Evolutionary conservation across 306 rosid species (phyloP), one percentile per base, ranked within the genome.

Genomic region (Prinsepia uniflora): DNA sequence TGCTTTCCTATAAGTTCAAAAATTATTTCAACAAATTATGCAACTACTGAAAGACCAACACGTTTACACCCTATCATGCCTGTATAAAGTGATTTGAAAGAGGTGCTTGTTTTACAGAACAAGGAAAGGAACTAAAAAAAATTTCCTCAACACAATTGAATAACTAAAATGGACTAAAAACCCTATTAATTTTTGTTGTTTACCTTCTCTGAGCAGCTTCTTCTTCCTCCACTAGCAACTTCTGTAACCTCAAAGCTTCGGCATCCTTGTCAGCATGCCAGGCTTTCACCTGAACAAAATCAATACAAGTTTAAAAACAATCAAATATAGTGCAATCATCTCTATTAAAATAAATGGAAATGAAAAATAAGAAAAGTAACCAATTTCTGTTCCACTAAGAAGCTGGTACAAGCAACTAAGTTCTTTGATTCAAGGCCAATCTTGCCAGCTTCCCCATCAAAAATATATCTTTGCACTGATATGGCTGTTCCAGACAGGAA

Each of bases 191-290:
- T 41, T 62, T 58, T 46, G 46, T 22, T 18, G 46, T 56, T 15
- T 82, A 92, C 98, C 96, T 86, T 87, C 75, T 90, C 79, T 80
- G 92, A 82, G 91, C 91, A 74, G 90, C 91, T 82, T 90, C 93
- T 78, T 90, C 96, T 81, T 92, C 98, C 81, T 90, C 96, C 76
- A 90, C 91, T 73, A 90, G 84, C 78, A 84, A 81, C 74, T 88
- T 86, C 74, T 92, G 96, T 73, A 86, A 90, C 76, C 91, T 85
- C 79, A 88, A 70, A 66, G 96, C 87, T 86, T 90, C 98, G 7
- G 90, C 90, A 76, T 92, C 93, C 87, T 86, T 88, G 71, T 86
- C 92, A 68, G 88, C 86, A 62, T 85, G 85, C 96, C 98, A 90
- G 71, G 87, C 92, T 57, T 85, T 85, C 68, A 90, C 84, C 98